A percentile compares a stretch with the other conserved stretches of the same genome.
Conservation (phyloP, 2,329 filamentous ascomycete species). For the Fusarium paranaense region DNA sequence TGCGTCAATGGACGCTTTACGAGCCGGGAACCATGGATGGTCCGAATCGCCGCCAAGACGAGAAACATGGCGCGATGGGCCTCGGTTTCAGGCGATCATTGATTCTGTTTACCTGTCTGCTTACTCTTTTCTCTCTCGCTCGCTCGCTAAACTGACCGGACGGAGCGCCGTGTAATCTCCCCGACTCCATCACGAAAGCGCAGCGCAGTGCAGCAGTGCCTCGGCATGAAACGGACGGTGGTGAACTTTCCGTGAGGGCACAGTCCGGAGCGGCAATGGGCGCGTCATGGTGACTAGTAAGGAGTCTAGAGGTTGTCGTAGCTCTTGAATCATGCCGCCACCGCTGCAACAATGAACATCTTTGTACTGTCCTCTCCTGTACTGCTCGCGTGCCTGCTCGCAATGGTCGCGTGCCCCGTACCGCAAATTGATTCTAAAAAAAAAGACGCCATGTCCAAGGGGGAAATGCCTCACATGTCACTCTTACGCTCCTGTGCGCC, state of each 20-base stretch:
- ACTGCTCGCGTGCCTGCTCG: not conserved
- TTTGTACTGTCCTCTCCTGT: not conserved
- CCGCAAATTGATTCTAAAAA: not conserved
- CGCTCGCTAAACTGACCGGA: not conserved
- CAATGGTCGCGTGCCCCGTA: not conserved
- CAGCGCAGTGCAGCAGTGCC: not conserved
- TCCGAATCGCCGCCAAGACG: not conserved
- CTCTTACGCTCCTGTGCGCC: not conserved
- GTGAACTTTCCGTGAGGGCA: not conserved
- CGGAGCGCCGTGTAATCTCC: not conserved
- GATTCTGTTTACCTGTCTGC: not conserved
- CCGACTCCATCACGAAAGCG: not conserved
- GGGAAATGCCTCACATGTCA: slow-evolving; percentile 4
- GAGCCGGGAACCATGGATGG: not conserved
- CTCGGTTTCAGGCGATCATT: not conserved
- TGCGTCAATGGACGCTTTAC: not conserved
- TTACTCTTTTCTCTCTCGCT: not conserved
- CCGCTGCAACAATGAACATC: not conserved
- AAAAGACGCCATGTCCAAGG: not conserved
- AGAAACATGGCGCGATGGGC: not conserved
- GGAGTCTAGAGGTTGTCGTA: not conserved
- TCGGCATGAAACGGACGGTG: not conserved
- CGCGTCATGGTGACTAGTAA: not conserved
- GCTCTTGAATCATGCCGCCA: not conserved
- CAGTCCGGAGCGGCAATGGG: not conserved